A percentile compares a stretch with the other conserved stretches of the same genome.
Conservation (phyloP, 495 filamentous ascomycete species). For the Aspergillus panamensis region DNA sequence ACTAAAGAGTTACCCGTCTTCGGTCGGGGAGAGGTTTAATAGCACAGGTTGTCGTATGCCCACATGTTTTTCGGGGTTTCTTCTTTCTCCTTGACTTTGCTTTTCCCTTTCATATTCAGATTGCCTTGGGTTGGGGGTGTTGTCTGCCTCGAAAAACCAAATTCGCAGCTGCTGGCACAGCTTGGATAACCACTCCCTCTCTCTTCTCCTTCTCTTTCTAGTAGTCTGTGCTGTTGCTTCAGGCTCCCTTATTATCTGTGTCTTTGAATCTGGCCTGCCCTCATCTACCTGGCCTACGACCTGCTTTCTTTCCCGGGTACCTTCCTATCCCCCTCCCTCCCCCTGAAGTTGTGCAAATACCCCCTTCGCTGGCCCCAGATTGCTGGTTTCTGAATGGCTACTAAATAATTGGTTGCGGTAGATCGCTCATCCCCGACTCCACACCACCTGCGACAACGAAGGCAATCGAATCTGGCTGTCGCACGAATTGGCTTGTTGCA, state of each 20-base stretch:
- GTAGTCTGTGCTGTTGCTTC: not conserved
- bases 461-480: conserved; percentile 20
- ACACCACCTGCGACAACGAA: conserved; percentile 26
- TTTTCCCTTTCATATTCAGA: conserved; percentile 7
- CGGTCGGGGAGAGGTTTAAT: conserved; percentile 20
- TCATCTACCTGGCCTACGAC: conserved; percentile 10
- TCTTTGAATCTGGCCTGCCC: conserved; percentile 8
- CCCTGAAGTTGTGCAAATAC: conserved; percentile 21
- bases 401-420: conserved; percentile 30
- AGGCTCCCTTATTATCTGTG: not conserved
- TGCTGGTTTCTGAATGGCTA: conserved; percentile 22
- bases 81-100: conserved; percentile 13
- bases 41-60: conserved; percentile 12
- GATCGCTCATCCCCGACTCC: conserved; percentile 29
- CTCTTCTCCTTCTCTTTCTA: conserved; percentile 4
- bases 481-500: conserved; percentile 10
- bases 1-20: conserved; percentile 15
- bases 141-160: not conserved
- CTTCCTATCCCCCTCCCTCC: conserved; percentile 16
- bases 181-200: conserved; percentile 2
- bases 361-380: conserved; percentile 12
- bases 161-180: conserved; percentile 12
- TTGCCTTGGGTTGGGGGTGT: not conserved
- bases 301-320: conserved; percentile 15
- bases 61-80: conserved; percentile 11